These are phyloP conservation scores for Globisporangium okanoganense DNA, from an alignment of 352 stramenopile species.

Conservation along the genomic window DNA sequence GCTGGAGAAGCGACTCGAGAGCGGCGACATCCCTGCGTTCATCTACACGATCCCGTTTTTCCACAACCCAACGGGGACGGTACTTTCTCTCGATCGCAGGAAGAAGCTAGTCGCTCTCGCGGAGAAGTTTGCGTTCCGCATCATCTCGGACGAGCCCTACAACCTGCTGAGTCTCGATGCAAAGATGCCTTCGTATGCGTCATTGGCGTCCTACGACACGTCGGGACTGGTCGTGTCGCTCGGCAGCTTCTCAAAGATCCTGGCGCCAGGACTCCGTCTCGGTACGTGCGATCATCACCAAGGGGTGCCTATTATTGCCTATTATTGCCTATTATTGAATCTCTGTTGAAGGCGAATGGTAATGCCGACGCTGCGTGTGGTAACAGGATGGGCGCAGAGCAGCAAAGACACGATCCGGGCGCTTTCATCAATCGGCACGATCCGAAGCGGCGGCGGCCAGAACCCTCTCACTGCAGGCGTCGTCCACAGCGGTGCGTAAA, in stretches of 20 bases:
- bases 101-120: conserved; percentile 77
- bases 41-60: conserved; percentile 93
- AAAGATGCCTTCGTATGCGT: conserved; percentile 25
- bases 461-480: conserved; percentile 87
- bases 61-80: conserved; percentile 90
- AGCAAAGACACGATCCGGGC: conserved; percentile 48
- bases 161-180: conserved; percentile 85
- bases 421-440: conserved; percentile 67
- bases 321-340: too few species aligned
- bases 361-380: background rate
- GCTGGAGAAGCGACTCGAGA: conserved; percentile 61
- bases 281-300: conserved; percentile 67
- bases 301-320: background rate
- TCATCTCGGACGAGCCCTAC: conserved; percentile 94
- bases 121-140: conserved; percentile 71
- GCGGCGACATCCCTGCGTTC: conserved; percentile 75
- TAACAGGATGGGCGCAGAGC: conserved; percentile 58
- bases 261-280: conserved; percentile 85
- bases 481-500: conserved; percentile 47
- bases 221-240: conserved; percentile 76
- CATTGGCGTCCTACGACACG: conserved; percentile 64
- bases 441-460: conserved; percentile 88
- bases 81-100: conserved; percentile 67
- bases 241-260: conserved; percentile 95
- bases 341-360: background rate